phyloP scores from a whole-genome alignment of 805 yeast genomes.

The Yarrowia hollandica region DNA sequence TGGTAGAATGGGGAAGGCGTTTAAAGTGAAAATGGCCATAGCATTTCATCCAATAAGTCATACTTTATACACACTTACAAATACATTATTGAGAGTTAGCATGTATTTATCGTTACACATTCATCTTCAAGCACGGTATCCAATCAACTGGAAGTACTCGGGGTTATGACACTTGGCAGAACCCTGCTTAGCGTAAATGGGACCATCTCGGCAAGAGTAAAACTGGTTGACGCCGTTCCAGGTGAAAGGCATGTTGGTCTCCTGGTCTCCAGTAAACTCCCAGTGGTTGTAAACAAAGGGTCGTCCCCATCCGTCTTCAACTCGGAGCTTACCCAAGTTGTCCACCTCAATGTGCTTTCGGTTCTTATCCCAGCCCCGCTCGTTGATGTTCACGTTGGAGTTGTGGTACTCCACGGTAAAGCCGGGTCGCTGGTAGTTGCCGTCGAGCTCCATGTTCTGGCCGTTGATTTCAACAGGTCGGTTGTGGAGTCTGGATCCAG shows the following conservation, averaged over 20 bases:
- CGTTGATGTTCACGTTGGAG: conserved; percentile 23
- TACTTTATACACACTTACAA: too few species aligned
- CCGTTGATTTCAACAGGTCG: conserved; percentile 12
- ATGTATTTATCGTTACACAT: too few species aligned
- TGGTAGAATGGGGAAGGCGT: too few species aligned
- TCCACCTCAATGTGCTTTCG: conserved; percentile 14
- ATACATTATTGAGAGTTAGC: too few species aligned
- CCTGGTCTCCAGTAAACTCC: conserved; percentile 23
- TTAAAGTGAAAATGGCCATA: too few species aligned
- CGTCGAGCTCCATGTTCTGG: not conserved
- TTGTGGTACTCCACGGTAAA: conserved; percentile 17
- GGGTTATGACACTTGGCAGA: conserved; percentile 13
- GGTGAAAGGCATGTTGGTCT: conserved; percentile 1
- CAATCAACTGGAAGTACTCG: conserved; percentile 14
- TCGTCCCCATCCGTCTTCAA: conserved; percentile 20
- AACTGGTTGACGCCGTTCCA: conserved; percentile 8
- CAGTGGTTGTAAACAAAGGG: conserved; percentile 5
- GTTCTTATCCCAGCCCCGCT: conserved; percentile 2
- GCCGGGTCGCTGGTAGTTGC: not conserved
- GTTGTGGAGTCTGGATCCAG: conserved; percentile 1
- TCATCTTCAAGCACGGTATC: not conserved
- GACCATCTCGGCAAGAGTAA: not conserved
- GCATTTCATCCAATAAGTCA: too few species aligned
- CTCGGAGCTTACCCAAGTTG: not conserved
- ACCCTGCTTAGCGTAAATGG: conserved; percentile 1